A percentile compares a stretch with the other conserved stretches of the same genome.
phyloP scores from a whole-genome alignment of 2,329 filamentous ascomycete species.

The Aspergillus proliferans region DNA sequence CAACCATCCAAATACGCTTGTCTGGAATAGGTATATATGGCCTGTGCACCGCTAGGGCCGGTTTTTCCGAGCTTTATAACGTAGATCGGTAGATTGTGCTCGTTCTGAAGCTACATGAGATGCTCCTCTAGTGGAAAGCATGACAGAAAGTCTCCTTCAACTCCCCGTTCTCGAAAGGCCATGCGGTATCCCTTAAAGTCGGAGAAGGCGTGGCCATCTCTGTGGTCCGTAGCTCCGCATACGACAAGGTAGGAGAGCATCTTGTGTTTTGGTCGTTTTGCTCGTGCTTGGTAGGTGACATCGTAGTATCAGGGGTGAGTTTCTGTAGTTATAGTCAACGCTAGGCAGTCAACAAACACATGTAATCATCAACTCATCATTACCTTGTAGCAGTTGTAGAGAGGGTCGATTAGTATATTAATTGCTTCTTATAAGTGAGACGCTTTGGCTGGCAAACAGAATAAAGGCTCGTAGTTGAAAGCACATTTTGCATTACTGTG shows the following conservation, averaged over 20 bases:
- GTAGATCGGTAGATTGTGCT: background rate
- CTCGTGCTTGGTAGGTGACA: background rate
- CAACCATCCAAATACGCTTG: background rate
- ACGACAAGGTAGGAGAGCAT: conserved; percentile 6
- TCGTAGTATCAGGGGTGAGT: background rate
- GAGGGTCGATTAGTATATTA: too few relatives aligned
- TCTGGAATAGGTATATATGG: background rate
- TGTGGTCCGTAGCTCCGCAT: conserved; percentile 4
- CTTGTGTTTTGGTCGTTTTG: background rate
- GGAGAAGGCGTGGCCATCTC: conserved; percentile 4
- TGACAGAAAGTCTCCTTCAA: background rate
- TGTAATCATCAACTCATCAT: too few relatives aligned
- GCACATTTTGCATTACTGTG: too few relatives aligned
- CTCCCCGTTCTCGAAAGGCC: background rate
- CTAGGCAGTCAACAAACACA: too few relatives aligned
- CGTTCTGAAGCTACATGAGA: background rate
- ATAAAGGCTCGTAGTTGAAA: too few relatives aligned
- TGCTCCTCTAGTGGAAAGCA: background rate
- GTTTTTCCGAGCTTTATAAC: background rate
- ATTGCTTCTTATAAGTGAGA: too few relatives aligned
- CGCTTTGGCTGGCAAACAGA: too few relatives aligned
- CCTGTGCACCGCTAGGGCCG: background rate
- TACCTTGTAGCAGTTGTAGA: too few relatives aligned
- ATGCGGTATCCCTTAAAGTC: background rate
- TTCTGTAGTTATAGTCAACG: too few relatives aligned